Percentiles rank a stretch among this genome's conserved stretches.
These are phyloP conservation scores for Rhypophila decipiens DNA, from an alignment of 495 filamentous ascomycete species.

Conservation along the genomic window DNA sequence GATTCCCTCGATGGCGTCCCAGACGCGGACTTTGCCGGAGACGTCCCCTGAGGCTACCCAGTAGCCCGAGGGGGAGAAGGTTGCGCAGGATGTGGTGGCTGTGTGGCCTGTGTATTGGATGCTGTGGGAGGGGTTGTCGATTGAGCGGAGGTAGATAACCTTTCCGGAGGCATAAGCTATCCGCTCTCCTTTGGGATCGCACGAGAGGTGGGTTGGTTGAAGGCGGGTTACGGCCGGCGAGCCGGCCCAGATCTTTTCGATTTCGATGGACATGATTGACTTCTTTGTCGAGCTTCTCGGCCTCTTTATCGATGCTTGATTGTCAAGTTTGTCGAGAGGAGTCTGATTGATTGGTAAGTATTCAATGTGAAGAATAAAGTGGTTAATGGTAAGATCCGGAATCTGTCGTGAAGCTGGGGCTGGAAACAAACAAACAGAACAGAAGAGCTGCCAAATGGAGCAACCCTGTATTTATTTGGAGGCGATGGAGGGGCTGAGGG, in stretches of 20 bases:
- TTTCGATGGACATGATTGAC: constrained; percentile 42
- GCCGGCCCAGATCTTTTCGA: constrained; percentile 51
- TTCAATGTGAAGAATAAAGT: too few species aligned
- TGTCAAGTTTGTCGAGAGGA: too few species aligned
- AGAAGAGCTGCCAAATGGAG: too few species aligned
- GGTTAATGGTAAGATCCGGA: too few species aligned
- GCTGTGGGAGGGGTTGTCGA: constrained; percentile 76
- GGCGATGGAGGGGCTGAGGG: constrained; percentile 19
- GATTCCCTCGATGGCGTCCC: constrained; percentile 67
- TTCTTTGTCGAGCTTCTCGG: too few species aligned
- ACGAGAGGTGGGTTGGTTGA: constrained; percentile 82
- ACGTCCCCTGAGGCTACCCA: constrained; percentile 93
- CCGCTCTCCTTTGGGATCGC: constrained; percentile 84
- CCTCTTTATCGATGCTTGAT: too few species aligned
- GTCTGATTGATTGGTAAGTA: too few species aligned
- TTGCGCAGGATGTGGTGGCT: constrained; percentile 78
- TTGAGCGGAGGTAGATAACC: constrained; percentile 87
- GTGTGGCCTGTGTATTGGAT: constrained; percentile 92
- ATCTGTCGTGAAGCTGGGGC: too few species aligned
- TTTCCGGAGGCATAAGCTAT: constrained; percentile 94
- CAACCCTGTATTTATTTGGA: too few species aligned
- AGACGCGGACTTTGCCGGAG: constrained; percentile 76
- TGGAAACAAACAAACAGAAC: too few species aligned
- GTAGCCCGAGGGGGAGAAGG: constrained; percentile 90
- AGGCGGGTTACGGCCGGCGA: constrained; percentile 76